These are phyloP conservation scores for Boletus fagicola DNA, from an alignment of 768 basidiomycete genomes.

Conservation along the genomic window DNA sequence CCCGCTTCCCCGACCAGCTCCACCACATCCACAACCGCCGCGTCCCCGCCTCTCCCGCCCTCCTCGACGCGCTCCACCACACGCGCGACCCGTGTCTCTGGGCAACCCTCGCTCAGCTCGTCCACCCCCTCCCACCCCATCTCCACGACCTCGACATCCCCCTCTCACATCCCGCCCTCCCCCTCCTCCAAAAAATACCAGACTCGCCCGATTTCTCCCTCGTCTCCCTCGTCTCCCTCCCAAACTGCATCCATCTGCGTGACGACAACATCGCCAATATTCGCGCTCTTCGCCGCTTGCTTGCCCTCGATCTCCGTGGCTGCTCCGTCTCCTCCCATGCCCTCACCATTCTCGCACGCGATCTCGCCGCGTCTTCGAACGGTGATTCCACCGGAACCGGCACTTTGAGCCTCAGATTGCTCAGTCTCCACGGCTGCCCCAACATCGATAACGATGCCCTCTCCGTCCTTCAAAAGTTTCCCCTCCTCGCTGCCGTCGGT, in stretches of 20 bases:
- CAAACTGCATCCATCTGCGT: conserved; percentile 51
- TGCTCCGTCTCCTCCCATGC: conserved; percentile 53
- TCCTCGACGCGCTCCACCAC: conserved; percentile 34
- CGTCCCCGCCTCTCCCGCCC: conserved; percentile 43
- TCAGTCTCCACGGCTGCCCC: conserved; percentile 54
- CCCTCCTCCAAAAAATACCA: conserved; percentile 55
- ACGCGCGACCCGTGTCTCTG: conserved; percentile 57
- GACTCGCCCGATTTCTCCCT: conserved; percentile 58
- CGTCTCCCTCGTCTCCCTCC: conserved; percentile 61
- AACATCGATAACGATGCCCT: conserved; percentile 46
- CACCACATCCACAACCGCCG: conserved; percentile 35
- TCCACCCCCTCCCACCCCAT: conserved; percentile 45
- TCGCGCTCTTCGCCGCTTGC: conserved; percentile 50
- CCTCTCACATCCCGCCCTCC: conserved; percentile 53
- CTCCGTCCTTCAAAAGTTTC: conserved; percentile 44
- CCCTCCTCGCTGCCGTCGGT: conserved; percentile 63
- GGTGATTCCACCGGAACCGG: conserved; percentile 31
- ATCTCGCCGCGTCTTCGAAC: conserved; percentile 35
- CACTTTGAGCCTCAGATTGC: conserved; percentile 58
- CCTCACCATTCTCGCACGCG: conserved; percentile 50
- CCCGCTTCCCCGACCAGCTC: conserved; percentile 40
- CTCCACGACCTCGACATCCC: conserved; percentile 40
- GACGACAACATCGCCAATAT: conserved; percentile 56
- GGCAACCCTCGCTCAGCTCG: conserved; percentile 63
- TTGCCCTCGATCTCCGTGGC: conserved; percentile 62